Evolutionary conservation across 108 stramenopile species (phyloP).

Genomic region (Parmales sp.): DNA sequence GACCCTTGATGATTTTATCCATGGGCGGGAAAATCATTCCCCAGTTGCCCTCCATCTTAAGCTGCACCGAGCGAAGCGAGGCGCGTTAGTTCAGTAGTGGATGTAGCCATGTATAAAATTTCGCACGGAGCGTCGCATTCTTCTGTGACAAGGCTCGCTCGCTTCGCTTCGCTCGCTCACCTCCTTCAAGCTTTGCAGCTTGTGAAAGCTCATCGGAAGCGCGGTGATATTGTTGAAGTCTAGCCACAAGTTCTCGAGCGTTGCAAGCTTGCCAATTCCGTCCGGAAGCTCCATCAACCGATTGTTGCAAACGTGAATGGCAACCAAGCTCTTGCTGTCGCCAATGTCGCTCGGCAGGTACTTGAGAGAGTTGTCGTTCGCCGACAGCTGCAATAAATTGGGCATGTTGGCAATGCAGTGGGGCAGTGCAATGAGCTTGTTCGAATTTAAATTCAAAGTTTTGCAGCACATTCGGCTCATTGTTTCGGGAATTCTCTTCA

Average conservation of each 20-base stretch:
- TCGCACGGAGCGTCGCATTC: too few species aligned
- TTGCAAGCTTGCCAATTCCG: constrained; percentile 18
- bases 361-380: neutral
- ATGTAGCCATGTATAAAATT: too few species aligned
- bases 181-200: constrained; percentile 20
- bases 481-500: neutral
- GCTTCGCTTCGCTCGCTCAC: too few species aligned
- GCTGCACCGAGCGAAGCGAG: too few species aligned
- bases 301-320: constrained; percentile 17
- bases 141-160: too few species aligned
- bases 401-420: neutral
- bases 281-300: constrained; percentile 20
- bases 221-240: constrained; percentile 29
- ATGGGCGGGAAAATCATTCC: constrained; percentile 32
- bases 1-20: constrained; percentile 20
- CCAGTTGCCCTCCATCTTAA: constrained; percentile 34
- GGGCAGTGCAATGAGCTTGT: neutral
- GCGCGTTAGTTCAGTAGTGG: too few species aligned
- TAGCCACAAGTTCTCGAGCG: constrained; percentile 27
- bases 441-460: neutral
- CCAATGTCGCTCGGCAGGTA: neutral
- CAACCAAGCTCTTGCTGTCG: neutral
- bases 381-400: neutral
- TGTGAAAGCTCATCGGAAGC: constrained; percentile 29
- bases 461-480: neutral